These are phyloP conservation scores for Colletotrichum tanaceti DNA, from an alignment of 2,329 filamentous ascomycete species.

Conservation along the genomic window DNA sequence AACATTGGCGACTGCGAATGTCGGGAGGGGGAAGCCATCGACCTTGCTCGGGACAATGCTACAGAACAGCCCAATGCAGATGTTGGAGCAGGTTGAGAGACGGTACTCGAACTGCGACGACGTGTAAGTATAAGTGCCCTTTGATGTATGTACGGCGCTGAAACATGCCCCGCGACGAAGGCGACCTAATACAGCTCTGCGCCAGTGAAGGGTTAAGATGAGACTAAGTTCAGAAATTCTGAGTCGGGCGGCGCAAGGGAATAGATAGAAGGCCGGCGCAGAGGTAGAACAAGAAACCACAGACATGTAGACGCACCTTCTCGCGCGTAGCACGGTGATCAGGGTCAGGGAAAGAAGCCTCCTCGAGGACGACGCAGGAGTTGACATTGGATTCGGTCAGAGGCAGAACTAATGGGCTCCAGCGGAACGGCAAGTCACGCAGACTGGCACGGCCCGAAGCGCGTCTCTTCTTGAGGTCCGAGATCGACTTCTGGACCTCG, in stretches of 20 bases:
- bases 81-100: constrained; percentile 77
- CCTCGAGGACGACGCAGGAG: constrained; percentile 66
- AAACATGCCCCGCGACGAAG: not conserved
- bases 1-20: constrained; percentile 64
- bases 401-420: constrained; percentile 79
- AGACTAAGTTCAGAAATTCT: not conserved
- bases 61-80: constrained; percentile 84
- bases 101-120: constrained; percentile 78
- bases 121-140: constrained; percentile 15
- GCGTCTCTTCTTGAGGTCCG: constrained; percentile 53
- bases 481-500: constrained; percentile 54
- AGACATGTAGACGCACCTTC: constrained; percentile 57
- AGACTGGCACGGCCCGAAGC: constrained; percentile 51
- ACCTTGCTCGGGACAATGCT: constrained; percentile 63
- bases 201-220: too few relatives aligned
- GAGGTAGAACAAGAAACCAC: not conserved
- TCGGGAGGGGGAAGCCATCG: constrained; percentile 63
- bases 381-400: constrained; percentile 75
- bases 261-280: not conserved
- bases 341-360: constrained; percentile 63
- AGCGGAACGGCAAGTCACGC: constrained; percentile 65
- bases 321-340: constrained; percentile 63
- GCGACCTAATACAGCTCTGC: too few relatives aligned
- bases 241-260: not conserved
- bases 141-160: not conserved